Base-by-base conservation (phyloP, 2,329 filamentous ascomycete species). In the Ophidiomyces ophidiicola region DNA sequence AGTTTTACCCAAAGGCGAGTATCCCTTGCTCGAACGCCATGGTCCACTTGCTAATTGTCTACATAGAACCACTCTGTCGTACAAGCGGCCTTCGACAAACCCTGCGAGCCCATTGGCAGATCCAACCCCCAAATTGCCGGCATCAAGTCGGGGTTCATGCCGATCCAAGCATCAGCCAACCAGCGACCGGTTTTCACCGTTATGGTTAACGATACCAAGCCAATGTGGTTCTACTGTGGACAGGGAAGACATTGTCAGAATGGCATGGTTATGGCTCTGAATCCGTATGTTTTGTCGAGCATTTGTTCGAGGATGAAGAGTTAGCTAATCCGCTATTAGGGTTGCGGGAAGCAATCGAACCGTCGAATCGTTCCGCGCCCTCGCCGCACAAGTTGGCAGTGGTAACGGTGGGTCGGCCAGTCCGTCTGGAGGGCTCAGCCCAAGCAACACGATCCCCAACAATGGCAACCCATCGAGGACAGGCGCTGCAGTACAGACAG, bases 161-260 rank as follows among this genome's bases (percentile, higher is more conserved):
- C 68, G 2, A 71, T 74, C 42, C 66, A 64, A 46, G 53, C 60
- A 15, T 52, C 59, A 44, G 64, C 58, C 50, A 67, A 66, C 49
- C 61, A 66, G 56, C 69, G 76, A 44, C 74, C 80, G 19, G 78
- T 78, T 39, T 90, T 78, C 62, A 84, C 78, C 43, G 66, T 88
- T 52, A 70, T 69, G 57, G 64, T 90, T 58, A 78, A 77, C 53
- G 68, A 76, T 58, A 73, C 70, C 31, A 78, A 70, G 40, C 82
- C 83, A 20, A 67, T 87, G 48, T 90, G 83, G 82, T 64, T 82
- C 48, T 88, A 80, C 69, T 88, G 82, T 63, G 76, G 75, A 20
- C 78, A 85, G 59, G 76, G 57, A 32, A 73, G 69, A 53, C 83
- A 90, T 64, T 90, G 82, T 61, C 73, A 85, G 59, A 63, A 56